A percentile compares a stretch with the other conserved stretches of the same genome.
Conservation (phyloP, 257 asterid species). For the Striga asiatica region DNA sequence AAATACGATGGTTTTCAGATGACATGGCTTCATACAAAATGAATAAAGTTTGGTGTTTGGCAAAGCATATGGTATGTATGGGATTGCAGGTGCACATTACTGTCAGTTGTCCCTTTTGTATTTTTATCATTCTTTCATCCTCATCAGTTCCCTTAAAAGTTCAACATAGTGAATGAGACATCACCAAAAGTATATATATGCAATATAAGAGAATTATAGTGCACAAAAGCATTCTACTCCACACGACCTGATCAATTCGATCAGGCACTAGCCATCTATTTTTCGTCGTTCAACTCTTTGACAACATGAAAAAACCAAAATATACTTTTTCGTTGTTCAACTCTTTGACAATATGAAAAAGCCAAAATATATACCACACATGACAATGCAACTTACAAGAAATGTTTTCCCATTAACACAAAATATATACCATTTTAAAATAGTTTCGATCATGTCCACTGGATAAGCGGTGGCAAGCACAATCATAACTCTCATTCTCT, state of each 20-base stretch:
- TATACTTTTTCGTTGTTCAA: too few species aligned
- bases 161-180: neutral
- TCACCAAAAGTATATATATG: neutral
- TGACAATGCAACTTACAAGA: neutral
- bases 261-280: too few species aligned
- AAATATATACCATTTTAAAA: neutral
- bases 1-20: slow-evolving; percentile 2
- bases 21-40: slow-evolving; percentile 8
- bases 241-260: neutral
- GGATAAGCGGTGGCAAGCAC: neutral
- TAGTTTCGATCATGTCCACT: too few species aligned
- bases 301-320: too few species aligned
- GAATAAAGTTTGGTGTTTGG: too few species aligned
- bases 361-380: too few species aligned
- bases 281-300: too few species aligned
- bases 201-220: neutral
- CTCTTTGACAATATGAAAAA: too few species aligned
- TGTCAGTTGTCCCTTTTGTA: neutral
- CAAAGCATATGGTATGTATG: too few species aligned
- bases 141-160: neutral
- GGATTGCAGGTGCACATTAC: too few species aligned
- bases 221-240: slow-evolving; percentile 6
- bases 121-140: neutral
- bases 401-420: neutral
- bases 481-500: neutral